phyloP scores from a whole-genome alignment of 257 asterid genomes.

The Rehmannia glutinosa region DNA sequence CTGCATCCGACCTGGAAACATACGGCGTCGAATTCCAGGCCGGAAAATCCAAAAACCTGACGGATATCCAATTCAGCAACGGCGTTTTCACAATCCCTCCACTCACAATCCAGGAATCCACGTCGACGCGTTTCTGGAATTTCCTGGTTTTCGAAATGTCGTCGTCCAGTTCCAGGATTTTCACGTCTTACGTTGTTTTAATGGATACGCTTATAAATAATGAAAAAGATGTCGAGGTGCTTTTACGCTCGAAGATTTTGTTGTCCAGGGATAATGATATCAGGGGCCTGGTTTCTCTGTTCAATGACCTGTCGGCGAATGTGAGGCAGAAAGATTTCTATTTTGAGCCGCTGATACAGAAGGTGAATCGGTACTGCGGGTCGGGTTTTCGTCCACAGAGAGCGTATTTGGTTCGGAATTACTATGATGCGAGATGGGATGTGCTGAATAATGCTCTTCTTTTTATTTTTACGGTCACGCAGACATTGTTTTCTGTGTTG shows the following conservation, averaged over 20 bases:
- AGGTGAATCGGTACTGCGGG: not conserved
- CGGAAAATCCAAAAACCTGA: not conserved
- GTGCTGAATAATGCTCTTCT: conserved; percentile 11
- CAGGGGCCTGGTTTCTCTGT: not conserved
- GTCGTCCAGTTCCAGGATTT: not conserved
- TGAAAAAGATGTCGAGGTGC: conserved; percentile 12
- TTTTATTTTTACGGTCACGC: conserved; percentile 14
- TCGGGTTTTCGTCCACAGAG: not conserved
- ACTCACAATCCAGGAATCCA: conserved; percentile 1
- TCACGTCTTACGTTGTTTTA: conserved; percentile 6
- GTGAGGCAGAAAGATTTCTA: not conserved
- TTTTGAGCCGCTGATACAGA: not conserved
- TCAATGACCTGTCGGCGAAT: conserved; percentile 1
- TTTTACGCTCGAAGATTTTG: not conserved
- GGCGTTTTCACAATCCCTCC: not conserved
- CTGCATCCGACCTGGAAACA: conserved; percentile 14
- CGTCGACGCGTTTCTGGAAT: not conserved
- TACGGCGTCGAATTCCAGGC: conserved; percentile 3
- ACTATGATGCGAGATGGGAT: conserved; percentile 14
- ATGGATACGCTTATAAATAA: conserved; percentile 8
- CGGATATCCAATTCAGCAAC: not conserved
- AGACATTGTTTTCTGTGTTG: conserved; percentile 13
- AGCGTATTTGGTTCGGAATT: not conserved
- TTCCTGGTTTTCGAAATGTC: conserved; percentile 11
- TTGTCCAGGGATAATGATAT: not conserved